Evolutionary conservation across 2,329 filamentous ascomycete species (phyloP).

Genomic region (Reticulascus tulasneorum): DNA sequence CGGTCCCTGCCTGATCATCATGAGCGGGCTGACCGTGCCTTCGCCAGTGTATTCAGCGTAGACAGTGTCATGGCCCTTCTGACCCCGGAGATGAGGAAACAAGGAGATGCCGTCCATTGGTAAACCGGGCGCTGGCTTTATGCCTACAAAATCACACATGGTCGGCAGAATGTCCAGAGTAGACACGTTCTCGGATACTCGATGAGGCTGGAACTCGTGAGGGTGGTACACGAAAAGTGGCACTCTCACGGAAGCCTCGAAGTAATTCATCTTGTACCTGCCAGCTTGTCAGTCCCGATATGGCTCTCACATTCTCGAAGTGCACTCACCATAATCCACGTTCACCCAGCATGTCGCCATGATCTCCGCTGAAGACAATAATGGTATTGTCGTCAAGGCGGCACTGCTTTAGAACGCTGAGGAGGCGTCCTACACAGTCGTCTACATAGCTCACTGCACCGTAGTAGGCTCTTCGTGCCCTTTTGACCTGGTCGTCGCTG

Average conservation of each 20-base stretch:
- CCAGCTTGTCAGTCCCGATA: too few species aligned
- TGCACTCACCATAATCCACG: constrained; percentile 69
- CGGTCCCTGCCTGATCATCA: constrained; percentile 86
- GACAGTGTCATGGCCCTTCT: constrained; percentile 75
- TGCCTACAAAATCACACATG: constrained; percentile 76
- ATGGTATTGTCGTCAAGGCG: constrained; percentile 81
- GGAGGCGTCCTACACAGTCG: constrained; percentile 80
- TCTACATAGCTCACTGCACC: constrained; percentile 92
- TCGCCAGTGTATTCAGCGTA: constrained; percentile 94
- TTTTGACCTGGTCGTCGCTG: constrained; percentile 79
- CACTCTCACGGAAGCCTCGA: constrained; percentile 84
- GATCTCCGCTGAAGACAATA: constrained; percentile 87
- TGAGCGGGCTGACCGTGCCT: constrained; percentile 80
- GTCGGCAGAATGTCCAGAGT: constrained; percentile 89
- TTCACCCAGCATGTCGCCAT: constrained; percentile 95
- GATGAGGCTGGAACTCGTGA: constrained; percentile 68
- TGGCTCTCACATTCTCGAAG: constrained; percentile 13
- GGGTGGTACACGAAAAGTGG: constrained; percentile 84
- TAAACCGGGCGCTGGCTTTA: constrained; percentile 63
- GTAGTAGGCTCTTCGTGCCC: constrained; percentile 84
- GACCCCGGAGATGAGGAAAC: constrained; percentile 68
- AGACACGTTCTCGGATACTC: constrained; percentile 78
- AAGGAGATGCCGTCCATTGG: constrained; percentile 84
- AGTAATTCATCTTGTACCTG: constrained; percentile 97
- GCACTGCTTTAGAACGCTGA: constrained; percentile 74